Base-by-base conservation (phyloP, 208 protist genomes). In the Acanthamoeba polyphaga region DNA sequence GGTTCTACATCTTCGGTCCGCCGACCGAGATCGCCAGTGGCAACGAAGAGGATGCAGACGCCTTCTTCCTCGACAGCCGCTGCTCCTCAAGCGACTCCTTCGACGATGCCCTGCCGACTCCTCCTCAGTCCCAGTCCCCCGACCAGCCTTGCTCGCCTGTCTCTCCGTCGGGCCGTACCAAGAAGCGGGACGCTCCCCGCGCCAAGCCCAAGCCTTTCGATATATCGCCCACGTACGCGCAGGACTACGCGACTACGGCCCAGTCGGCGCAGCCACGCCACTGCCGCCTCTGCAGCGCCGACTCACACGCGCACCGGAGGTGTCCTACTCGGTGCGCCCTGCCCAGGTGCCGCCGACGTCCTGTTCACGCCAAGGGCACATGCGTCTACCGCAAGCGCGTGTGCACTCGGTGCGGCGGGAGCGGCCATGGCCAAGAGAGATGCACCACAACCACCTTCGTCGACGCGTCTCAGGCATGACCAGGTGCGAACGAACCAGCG, bases 1-100 rank as follows among this genome's bases (percentile, higher is more conserved):
- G 80, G 51, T 64, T 66, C 80, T 88, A 88, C 80, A 22, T 27
- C 12, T 64, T 64, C n/a, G 80, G 78, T 34, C 78, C 70, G 60
- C 60, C 7, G 38, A 3, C 4, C 43, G 72, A 8, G 34, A 43
- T 15, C 2, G 78, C 22, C 46, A 87, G 1, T 60, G 10, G 29
- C 51, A 24, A 19, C 12, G 46, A 87, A 87, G 78, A 87, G 22
- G 38, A 53, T 7, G 78, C 6, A 10, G 62, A 70, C 9, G 62
- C 19, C 62, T 15, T 3, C 8, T 10, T 29, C 62, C 9, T n/a
- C 27, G 27, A 24, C 27, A 24, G 22, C 58, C 58, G 46, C 46
- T 49, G 46, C 55, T 15, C 12, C 55, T 22, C 55, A 60, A 60
- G 55, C 55, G 55, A 60, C 17, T 22, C 55, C 55, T 60, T 60